Base-by-base conservation (phyloP, 2,329 filamentous ascomycete genomes). In the Fusarium bactridioides region DNA sequence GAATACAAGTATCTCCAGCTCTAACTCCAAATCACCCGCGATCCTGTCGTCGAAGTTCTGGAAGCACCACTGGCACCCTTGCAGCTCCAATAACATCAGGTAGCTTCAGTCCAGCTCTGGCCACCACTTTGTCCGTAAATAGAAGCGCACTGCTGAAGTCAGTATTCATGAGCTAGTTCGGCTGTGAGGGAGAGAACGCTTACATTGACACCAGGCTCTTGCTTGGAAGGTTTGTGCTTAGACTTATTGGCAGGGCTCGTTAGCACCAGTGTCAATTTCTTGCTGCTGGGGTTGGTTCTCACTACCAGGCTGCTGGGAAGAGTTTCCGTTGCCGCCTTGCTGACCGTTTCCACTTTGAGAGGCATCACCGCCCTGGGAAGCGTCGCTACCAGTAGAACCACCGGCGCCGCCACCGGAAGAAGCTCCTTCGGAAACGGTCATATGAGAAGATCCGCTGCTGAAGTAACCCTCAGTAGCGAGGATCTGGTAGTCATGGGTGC, bases 401-500 rank as follows among this genome's bases (percentile, higher is more conserved):
- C 31, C 57, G 9, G 50, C 23, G 27, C 61, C 57, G 8, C 57
- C 62, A 29, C 45, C 27, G 25, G 64, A 66, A 66, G 64, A 45
- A 45, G 41, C 48, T 6, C 55, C 64, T 50, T 65, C 69, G 21
- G 71, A 74, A 15, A 87, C 85, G 37, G 82, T 87, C 64, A 88
- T 87, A 56, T 76, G 79, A 41, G 86, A 81, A 56, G 79, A 82
- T 5, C 87, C 86, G 63, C 80, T 83, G 79, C 86, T 87, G 64
- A 82, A 79, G 78, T 87, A 88, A 16, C 86, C 87, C 78, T 89
- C 87, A 3, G 85, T 86, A 11, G 87, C 87, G 21, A 88, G 78
- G 61, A 89, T 87, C 82, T 86, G 83, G 78, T 89, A 89, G 78
- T 89, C 82, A 70, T 84, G 82, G 15, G 76, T 81, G 6, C 87